Evolutionary conservation across 345 rosid genomes (phyloP), one percentile per base, ranked within the genome.

Genomic region (Salix exigua): DNA sequence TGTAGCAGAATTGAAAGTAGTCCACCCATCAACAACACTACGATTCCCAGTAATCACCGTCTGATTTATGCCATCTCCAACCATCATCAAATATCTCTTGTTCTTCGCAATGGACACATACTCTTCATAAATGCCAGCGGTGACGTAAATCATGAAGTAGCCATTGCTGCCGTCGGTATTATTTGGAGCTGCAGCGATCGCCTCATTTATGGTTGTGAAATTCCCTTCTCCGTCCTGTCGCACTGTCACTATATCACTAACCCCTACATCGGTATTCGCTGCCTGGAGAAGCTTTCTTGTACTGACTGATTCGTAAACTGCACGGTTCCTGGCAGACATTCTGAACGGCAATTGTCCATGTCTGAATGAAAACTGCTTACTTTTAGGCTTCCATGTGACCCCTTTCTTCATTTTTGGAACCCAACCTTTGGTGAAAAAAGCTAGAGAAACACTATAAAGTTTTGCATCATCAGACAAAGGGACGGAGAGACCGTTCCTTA

Each of bases 1-100:
- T 62, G 99, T 91, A 14, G 97, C 96, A 40, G 99, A 95, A 73
- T 91, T 89, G 81, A 93, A 93, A 25, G 97, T 95, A 44, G 92
- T 91, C 99, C 96, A 93, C 14, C 91, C 92, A 46, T 92, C 98
- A 21, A 75, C 93, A 9, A 88, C 91, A 76, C 86, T 96, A 13
- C 93, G 91, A 75, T 91, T 91, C 58, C 99, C 97, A 8, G 96
- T 91, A 60, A 96, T 86, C 21, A 96, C 73, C 4, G 99, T 96
- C 65, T 81, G 89, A 78, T 90, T 89, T 70, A 96, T 93, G 19
- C 98, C 99, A 6, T 89, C 99, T 11, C 99, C 99, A 4, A 93
- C 80, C 83, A 96, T 93, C 96, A 93, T 91, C 44, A 96, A 82
- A 65, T 88, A 90, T 31, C 68, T 81, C 83, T 93, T 96, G 67